Evolutionary conservation across 75 land plant species (phyloP).

Genomic region (Selaginella moellendorffii): DNA sequence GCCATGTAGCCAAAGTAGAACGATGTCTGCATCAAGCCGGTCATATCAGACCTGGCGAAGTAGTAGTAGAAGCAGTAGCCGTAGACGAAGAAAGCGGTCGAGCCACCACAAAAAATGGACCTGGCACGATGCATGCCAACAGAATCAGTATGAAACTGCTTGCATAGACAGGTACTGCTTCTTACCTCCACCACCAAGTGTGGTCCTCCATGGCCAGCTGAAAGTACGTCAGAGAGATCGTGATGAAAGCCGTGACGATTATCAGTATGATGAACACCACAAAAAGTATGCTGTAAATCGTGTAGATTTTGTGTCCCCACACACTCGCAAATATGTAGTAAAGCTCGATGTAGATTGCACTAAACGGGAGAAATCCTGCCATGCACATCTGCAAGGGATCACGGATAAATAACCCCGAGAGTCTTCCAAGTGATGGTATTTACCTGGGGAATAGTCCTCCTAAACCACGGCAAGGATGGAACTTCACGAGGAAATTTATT

Average conservation of each 20-base stretch:
- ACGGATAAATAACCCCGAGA: too few relatives aligned
- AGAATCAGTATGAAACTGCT: too few relatives aligned
- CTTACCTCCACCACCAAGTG: conserved; percentile 71
- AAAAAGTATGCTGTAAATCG: conserved; percentile 37
- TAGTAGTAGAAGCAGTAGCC: conserved; percentile 47
- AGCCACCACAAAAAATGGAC: conserved; percentile 45
- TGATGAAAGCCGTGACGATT: conserved; percentile 43
- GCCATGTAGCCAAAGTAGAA: conserved; percentile 56
- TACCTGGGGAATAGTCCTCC: conserved; percentile 32
- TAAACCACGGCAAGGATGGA: conserved; percentile 52
- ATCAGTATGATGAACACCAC: conserved; percentile 37
- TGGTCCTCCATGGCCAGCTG: conserved; percentile 60
- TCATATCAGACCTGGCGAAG: conserved; percentile 45
- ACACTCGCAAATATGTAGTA: conserved; percentile 46
- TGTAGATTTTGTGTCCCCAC: conserved; percentile 56
- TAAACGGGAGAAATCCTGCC: conserved; percentile 52
- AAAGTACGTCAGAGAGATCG: conserved; percentile 47
- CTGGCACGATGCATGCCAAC: conserved; percentile 20
- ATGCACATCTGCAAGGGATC: conserved; percentile 49
- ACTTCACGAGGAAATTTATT: conserved; percentile 46
- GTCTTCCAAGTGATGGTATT: too few relatives aligned
- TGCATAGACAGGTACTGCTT: too few relatives aligned
- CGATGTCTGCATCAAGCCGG: conserved; percentile 56
- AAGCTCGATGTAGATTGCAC: conserved; percentile 50
- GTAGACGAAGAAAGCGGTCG: conserved; percentile 44